phyloP scores from a whole-genome alignment of 169 alveolate species.

The Eimeria falciformis region DNA sequence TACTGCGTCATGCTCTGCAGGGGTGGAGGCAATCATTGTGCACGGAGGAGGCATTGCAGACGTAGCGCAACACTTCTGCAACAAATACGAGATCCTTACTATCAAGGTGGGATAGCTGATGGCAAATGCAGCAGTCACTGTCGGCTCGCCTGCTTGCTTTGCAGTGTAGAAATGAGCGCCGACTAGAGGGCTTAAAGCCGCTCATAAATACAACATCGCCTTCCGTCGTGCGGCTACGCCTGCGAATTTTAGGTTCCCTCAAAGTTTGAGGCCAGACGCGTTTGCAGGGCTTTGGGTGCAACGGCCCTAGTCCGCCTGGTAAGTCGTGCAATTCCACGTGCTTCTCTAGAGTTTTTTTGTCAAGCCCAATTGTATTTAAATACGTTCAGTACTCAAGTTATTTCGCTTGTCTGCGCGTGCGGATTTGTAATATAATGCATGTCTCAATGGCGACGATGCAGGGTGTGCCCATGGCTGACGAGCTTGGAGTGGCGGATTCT shows the following conservation, averaged over 20 bases:
- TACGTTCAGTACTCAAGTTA: neutral
- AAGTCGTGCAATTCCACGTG: conserved; percentile 67
- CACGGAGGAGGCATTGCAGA: conserved; percentile 97
- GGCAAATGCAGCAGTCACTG: too few species aligned
- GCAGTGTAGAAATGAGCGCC: neutral
- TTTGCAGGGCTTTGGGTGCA: conserved; percentile 96
- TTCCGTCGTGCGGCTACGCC: neutral
- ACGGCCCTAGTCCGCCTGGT: conserved; percentile 95
- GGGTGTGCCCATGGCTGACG: conserved; percentile 96
- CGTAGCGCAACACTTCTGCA: conserved; percentile 97
- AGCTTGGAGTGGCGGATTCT: conserved; percentile 95
- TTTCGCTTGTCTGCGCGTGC: neutral
- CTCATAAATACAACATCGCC: neutral
- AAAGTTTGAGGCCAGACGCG: conserved; percentile 96
- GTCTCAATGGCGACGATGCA: conserved; percentile 12
- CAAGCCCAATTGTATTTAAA: neutral
- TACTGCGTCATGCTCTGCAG: conserved; percentile 90
- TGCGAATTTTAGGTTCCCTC: conserved; percentile 83
- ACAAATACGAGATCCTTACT: conserved; percentile 96
- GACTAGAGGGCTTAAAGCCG: neutral
- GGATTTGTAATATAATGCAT: neutral
- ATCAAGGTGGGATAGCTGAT: conserved; percentile 85
- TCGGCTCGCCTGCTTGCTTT: too few species aligned
- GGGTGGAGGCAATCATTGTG: conserved; percentile 94
- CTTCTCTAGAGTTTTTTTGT: neutral